Conservation (phyloP, 176 grass and related monocot genomes). For the Panicum miliaceum region DNA sequence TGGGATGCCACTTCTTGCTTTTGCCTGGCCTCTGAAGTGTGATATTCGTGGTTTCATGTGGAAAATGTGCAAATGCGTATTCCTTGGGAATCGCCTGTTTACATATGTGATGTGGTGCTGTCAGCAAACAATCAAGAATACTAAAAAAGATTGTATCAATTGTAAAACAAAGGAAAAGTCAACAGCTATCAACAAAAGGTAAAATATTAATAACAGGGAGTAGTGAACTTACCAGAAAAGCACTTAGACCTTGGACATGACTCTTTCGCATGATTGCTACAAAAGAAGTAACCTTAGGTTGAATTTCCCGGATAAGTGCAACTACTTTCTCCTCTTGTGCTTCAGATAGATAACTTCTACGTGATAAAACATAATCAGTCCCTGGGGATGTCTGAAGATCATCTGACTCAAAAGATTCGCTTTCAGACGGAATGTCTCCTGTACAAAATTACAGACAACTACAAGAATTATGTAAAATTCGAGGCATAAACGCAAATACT, state of each 20-base stretch:
- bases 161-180: not conserved
- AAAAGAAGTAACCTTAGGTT: conserved; percentile 29
- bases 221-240: conserved; percentile 22
- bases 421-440: conserved; percentile 11
- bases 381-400: not conserved
- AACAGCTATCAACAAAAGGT: too few relatives aligned
- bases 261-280: conserved; percentile 38
- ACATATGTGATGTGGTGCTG: not conserved
- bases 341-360: conserved; percentile 12
- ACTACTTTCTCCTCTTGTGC: conserved; percentile 41
- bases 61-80: conserved; percentile 36
- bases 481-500: not conserved
- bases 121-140: not conserved
- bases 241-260: not conserved
- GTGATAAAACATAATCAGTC: conserved; percentile 32
- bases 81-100: conserved; percentile 39
- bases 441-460: not conserved
- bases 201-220: too few relatives aligned
- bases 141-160: not conserved
- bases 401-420: not conserved
- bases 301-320: conserved; percentile 7
- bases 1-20: conserved; percentile 44
- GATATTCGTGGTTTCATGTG: conserved; percentile 8
- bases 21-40: conserved; percentile 21
- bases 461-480: not conserved